Percentiles rank a stretch among this genome's conserved stretches.
Evolutionary conservation across 768 basidiomycete species (phyloP).

Genomic region (Pholiota conissans): DNA sequence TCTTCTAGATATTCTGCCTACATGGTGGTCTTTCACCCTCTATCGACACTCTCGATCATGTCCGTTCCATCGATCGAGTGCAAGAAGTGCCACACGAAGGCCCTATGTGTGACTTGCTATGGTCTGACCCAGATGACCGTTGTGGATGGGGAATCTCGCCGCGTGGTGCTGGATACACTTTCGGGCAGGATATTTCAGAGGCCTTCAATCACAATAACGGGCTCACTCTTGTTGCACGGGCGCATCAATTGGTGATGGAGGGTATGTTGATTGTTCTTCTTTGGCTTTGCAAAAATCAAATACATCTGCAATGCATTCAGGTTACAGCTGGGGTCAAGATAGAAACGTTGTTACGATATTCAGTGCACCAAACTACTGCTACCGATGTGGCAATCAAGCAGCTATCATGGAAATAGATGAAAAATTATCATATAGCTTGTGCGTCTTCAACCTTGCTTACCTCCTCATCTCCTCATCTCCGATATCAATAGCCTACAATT

Average conservation of each 20-base stretch:
- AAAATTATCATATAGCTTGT: conserved; percentile 95
- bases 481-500: conserved; percentile 83
- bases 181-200: conserved; percentile 98
- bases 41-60: conserved; percentile 99
- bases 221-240: conserved; percentile 90
- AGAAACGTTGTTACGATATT: conserved; percentile 99
- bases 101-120: conserved; percentile 98
- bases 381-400: conserved; percentile 98
- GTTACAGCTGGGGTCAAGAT: conserved; percentile 98
- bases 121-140: conserved; percentile 99
- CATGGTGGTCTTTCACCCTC: conserved; percentile 98
- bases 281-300: not conserved
- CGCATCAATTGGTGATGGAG: conserved; percentile 97
- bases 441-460: conserved; percentile 29
- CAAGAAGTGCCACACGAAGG: conserved; percentile 99
- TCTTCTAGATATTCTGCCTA: conserved; percentile 89
- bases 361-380: conserved; percentile 99
- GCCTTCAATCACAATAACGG: conserved; percentile 99
- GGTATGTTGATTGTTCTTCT: conserved; percentile 48
- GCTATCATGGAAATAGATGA: conserved; percentile 99
- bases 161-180: conserved; percentile 97
- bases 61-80: conserved; percentile 96
- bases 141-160: conserved; percentile 99
- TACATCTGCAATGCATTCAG: conserved; percentile 31
- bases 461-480: not conserved